These are phyloP conservation scores for Chlamydomonas urium DNA, from an alignment of 139 green algal genomes.

Conservation along the genomic window DNA sequence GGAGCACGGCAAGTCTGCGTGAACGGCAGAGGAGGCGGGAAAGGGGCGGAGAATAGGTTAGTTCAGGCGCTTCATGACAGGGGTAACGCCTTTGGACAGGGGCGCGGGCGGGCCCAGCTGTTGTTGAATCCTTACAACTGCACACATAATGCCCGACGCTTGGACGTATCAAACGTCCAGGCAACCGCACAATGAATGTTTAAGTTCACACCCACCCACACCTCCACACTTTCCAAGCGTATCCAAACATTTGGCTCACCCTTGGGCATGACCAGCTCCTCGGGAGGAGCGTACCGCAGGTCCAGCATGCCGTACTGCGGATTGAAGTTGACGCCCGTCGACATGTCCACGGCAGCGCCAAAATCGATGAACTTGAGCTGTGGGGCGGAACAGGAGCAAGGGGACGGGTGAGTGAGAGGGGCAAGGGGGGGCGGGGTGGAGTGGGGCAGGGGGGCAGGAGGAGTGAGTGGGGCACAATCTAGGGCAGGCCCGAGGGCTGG, in stretches of 20 bases:
- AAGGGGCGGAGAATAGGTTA: too few relatives aligned
- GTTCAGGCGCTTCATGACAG: too few relatives aligned
- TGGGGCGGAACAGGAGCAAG: neutral
- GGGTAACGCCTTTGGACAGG: too few relatives aligned
- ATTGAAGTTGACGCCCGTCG: slow-evolving; percentile 93
- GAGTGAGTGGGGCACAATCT: neutral
- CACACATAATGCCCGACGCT: neutral
- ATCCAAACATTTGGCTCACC: slow-evolving; percentile 44
- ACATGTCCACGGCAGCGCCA: slow-evolving; percentile 84
- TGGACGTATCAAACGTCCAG: too few relatives aligned
- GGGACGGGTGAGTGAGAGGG: neutral
- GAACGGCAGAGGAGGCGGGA: too few relatives aligned
- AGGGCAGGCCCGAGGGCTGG: neutral
- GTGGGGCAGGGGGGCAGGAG: neutral
- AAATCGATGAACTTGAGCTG: slow-evolving; percentile 92
- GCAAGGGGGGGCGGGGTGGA: neutral
- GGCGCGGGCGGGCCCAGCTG: too few relatives aligned
- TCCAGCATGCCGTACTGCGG: slow-evolving; percentile 85
- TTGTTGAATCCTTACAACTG: neutral
- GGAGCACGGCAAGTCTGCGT: too few relatives aligned
- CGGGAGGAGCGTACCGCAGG: slow-evolving; percentile 81
- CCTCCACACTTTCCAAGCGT: neutral
- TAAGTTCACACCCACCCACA: neutral
- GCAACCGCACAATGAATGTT: neutral
- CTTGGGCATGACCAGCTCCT: slow-evolving; percentile 86